Evolutionary conservation across 306 rosid genomes (phyloP), one percentile per base, ranked within the genome.

Genomic region (Clitoria ternatea): DNA sequence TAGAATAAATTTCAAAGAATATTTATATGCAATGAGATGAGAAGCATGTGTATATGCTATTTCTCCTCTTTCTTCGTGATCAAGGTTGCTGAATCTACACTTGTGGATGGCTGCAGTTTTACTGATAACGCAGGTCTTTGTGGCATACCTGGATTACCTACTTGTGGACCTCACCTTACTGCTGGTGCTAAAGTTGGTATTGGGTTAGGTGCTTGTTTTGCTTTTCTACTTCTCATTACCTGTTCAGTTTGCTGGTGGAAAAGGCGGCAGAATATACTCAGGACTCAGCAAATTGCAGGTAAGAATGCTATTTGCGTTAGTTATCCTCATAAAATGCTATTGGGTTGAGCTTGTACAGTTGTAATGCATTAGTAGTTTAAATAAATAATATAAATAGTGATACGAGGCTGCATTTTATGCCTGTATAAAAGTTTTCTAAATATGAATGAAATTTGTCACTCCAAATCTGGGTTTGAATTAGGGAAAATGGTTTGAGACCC

Each of bases 61-160:
- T 59, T 71, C 39, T 84, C 66, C 57, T 12, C 27, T 32, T 54
- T 61, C 27, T 69, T 42, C 57, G 35, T 11, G 52, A 55, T 50
- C 14, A 54, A 37, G 33, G 36, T 52, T 60, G 40, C 72, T 10
- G 62, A 70, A 27, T 72, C 78, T 59, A 32, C 74, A 5, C 61
- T 39, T 79, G 53, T 70, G 78, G 71, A 24, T 72, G 65, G 66
- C 65, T 73, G 77, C 96, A 95, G 99, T 81, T 95, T 95, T 79
- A 95, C 99, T 5, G 99, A 91, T 82, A 95, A 95, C 74, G 24
- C 72, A 44, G 96, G 97, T 37, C 90, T 91, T 35, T 91, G 99
- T 66, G 96, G 99, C 30, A 91, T 95, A 59, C 99, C 97, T 40
- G 97, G 96, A 61, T 79, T 95, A 50, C 90, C 83, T 48, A 72